These are phyloP conservation scores for Gaertneriomyces sp. DNA, from an alignment of 192 early-diverging fungal genomes.

Conservation along the genomic window DNA sequence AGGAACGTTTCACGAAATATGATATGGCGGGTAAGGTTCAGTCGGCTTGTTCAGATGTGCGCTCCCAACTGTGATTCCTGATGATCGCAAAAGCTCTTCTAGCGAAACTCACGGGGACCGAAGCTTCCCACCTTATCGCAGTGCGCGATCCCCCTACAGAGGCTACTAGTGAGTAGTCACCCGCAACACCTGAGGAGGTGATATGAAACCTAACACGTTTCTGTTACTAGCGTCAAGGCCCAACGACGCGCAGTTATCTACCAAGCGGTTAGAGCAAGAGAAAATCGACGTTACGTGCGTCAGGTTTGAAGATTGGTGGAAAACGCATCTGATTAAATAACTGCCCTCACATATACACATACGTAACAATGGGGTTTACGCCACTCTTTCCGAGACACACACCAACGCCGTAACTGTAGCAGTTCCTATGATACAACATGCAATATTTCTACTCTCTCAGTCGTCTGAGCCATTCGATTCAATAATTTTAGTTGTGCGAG, in stretches of 20 bases:
- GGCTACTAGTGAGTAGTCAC: constrained; percentile 5
- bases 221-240: constrained; percentile 54
- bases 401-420: no score
- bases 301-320: constrained; percentile 57
- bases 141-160: constrained; percentile 28
- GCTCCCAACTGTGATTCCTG: background rate
- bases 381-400: no score
- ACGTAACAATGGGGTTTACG: no score
- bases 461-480: no score
- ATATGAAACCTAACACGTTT: background rate
- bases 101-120: constrained; percentile 40
- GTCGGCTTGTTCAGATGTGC: background rate
- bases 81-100: constrained; percentile 28
- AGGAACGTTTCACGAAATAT: constrained; percentile 67
- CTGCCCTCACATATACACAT: no score
- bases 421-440: no score
- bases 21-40: constrained; percentile 58
- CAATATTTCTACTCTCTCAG: no score
- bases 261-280: constrained; percentile 49
- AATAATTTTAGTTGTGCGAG: no score
- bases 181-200: background rate
- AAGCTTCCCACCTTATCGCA: constrained; percentile 50
- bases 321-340: constrained; percentile 10
- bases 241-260: constrained; percentile 63
- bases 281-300: constrained; percentile 52